Evolutionary conservation across 192 early-diverging fungal species (phyloP), one percentile per base, ranked within the genome.

Genomic region (Ramicandelaber brevisporus): DNA sequence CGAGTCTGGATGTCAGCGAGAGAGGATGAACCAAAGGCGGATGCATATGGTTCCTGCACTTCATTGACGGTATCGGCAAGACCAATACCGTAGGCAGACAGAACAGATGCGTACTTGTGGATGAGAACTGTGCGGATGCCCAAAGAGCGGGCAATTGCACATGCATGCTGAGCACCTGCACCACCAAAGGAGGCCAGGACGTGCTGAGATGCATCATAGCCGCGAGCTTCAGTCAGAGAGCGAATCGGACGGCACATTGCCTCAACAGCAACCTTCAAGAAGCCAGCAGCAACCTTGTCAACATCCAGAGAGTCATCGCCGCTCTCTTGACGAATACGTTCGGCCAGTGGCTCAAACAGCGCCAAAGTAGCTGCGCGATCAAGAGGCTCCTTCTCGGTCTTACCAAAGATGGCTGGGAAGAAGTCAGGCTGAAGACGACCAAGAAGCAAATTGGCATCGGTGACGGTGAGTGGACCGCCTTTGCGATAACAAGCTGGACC

Each of bases 371-470:
- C 65, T 5, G 61, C 57, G 1, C 48, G 12, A 41, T 93, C 84
- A 29, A 90, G 48, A 1, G 78, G 64, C 38, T 85, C 63, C 24
- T 75, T 55, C 40, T 93, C 85, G 7, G 57, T 61, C 17, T 55
- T 52, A 1, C 92, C 92, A 69, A 97, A 97, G 8, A 97, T 93
- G 41, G 69, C 65, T 6, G 92, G 92, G 44, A 97, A 97, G 44
- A 78, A 74, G 24, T 70, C 59, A 4, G 79, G 67, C 10, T 74
- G 50, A 21, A 97, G 58, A 3, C 86, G 65, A 4, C 84, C 87
- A 6, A 97, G 64, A 6, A 80, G 45, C 20, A 97, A 49, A 41
- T 97, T 97, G 11, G 87, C 87, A 38, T 97, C 90, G 4, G 87
- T 90, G 6, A 97, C 73, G 20, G 87, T 70, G 18, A 90, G 57